These are phyloP conservation scores for Maudiozyma saulgeensis DNA, from an alignment of 805 yeast genomes.

Conservation along the genomic window DNA sequence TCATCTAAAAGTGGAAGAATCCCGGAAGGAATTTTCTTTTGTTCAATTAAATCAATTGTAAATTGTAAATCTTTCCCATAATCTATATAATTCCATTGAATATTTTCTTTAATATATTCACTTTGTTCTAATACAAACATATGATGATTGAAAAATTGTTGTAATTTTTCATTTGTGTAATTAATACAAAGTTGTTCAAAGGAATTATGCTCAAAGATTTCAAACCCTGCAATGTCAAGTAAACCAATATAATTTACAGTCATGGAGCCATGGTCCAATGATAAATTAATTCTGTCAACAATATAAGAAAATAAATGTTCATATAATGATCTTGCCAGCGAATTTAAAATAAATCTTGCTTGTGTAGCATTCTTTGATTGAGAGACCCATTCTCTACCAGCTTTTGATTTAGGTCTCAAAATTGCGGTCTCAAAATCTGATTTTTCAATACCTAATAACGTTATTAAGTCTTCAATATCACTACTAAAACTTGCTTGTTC, in stretches of 20 bases:
- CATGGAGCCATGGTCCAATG: conserved; percentile 40
- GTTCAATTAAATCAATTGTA: conserved; percentile 86
- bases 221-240: conserved; percentile 95
- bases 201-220: conserved; percentile 86
- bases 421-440: conserved; percentile 50
- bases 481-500: conserved; percentile 67
- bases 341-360: conserved; percentile 73
- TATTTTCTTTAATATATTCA: conserved; percentile 85
- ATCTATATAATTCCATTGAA: conserved; percentile 93
- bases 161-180: conserved; percentile 93
- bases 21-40: conserved; percentile 57
- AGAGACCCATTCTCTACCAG: conserved; percentile 78
- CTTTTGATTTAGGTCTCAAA: conserved; percentile 74
- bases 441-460: conserved; percentile 50
- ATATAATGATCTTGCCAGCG: conserved; percentile 77
- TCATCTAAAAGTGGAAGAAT: conserved; percentile 82
- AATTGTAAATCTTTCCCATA: conserved; percentile 93
- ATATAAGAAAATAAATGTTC: conserved; percentile 74
- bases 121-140: conserved; percentile 96
- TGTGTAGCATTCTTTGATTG: conserved; percentile 74
- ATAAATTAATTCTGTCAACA: conserved; percentile 65
- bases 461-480: conserved; percentile 39
- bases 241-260: conserved; percentile 74
- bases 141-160: conserved; percentile 96
- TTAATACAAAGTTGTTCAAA: conserved; percentile 96